A percentile compares a stretch with the other conserved stretches of the same genome.
These are phyloP conservation scores for Heracleum sosnowskyi DNA, from an alignment of 129 eudicot genomes.

Conservation along the genomic window DNA sequence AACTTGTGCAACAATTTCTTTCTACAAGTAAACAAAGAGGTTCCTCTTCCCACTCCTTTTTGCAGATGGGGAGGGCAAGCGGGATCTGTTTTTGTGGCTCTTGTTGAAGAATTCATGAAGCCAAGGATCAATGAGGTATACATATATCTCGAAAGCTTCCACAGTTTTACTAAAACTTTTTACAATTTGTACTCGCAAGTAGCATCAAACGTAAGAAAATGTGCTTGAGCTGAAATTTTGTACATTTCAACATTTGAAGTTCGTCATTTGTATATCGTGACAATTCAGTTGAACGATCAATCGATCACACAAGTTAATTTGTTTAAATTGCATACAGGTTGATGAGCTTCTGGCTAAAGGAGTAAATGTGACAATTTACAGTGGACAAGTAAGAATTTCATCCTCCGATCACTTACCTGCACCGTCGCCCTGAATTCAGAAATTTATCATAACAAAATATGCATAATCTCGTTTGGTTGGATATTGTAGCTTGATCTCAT, in stretches of 20 bases:
- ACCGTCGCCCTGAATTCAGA: background rate
- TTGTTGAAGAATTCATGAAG: conserved; percentile 68
- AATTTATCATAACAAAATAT: background rate
- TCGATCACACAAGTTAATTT: background rate
- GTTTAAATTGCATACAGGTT: conserved; percentile 37
- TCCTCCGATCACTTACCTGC: background rate
- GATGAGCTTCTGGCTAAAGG: conserved; percentile 69
- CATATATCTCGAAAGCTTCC: background rate
- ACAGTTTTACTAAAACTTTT: background rate
- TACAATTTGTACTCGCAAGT: background rate
- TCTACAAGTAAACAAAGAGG: background rate
- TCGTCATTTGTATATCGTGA: background rate
- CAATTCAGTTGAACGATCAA: background rate
- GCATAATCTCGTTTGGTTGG: conserved; percentile 4
- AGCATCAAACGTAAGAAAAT: too few relatives aligned
- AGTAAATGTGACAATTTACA: conserved; percentile 68
- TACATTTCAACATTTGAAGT: background rate
- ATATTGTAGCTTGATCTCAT: conserved; percentile 73
- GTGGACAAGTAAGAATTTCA: conserved; percentile 66
- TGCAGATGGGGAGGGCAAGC: conserved; percentile 79
- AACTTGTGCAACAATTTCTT: background rate
- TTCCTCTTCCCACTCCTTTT: background rate
- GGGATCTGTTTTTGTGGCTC: conserved; percentile 34
- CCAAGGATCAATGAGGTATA: conserved; percentile 71
- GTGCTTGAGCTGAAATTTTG: background rate